These are phyloP conservation scores for Trebouxia sp. DNA, from an alignment of 139 green algal genomes.

Conservation along the genomic window DNA sequence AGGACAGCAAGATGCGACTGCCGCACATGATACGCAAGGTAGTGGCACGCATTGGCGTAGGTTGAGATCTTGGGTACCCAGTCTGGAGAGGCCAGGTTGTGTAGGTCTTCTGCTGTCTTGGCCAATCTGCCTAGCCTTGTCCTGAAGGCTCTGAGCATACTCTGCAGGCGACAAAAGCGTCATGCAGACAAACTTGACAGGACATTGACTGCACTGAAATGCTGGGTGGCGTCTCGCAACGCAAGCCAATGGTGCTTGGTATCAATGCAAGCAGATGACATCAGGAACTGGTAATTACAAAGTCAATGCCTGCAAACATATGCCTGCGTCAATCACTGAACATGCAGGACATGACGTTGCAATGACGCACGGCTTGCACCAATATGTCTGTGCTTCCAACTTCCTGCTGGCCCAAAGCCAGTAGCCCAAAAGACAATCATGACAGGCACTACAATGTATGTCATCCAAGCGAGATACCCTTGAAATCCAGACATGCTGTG, in stretches of 20 bases:
- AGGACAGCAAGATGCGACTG: constrained; percentile 19
- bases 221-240: too few relatives aligned
- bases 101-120: constrained; percentile 42
- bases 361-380: too few relatives aligned
- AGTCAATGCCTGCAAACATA: too few relatives aligned
- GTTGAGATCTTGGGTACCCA: constrained; percentile 46
- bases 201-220: too few relatives aligned
- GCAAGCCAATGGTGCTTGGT: too few relatives aligned
- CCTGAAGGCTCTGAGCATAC: constrained; percentile 32
- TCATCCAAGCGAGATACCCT: background rate
- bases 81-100: constrained; percentile 39
- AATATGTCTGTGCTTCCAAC: too few relatives aligned
- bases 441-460: background rate
- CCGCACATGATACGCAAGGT: constrained; percentile 52
- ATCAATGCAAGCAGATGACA: too few relatives aligned
- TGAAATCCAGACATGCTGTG: background rate
- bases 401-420: too few relatives aligned
- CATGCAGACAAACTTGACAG: background rate
- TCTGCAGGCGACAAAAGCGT: constrained; percentile 2
- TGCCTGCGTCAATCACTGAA: too few relatives aligned
- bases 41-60: constrained; percentile 46
- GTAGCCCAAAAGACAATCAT: too few relatives aligned
- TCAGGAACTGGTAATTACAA: too few relatives aligned
- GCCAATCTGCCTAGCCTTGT: constrained; percentile 31
- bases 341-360: background rate